Evolutionary conservation across 1,284 basidiomycete genomes (phyloP), one percentile per base, ranked within the genome.

Genomic region (Trichosporon ovoides): DNA sequence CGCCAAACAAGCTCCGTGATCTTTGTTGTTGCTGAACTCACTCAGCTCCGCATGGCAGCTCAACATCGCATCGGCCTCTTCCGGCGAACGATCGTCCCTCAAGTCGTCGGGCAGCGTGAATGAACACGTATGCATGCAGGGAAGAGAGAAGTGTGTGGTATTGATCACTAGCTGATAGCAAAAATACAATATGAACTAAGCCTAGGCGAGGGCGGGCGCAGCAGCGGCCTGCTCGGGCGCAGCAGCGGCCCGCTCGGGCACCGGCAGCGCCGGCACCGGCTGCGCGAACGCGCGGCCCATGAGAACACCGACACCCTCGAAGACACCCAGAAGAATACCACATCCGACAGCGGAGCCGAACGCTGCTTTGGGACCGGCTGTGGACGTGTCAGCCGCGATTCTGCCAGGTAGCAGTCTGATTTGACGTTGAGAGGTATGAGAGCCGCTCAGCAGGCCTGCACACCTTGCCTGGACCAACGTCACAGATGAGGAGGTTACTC

Each of bases 281-380:
- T 75, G 73, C 38, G 76, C 75, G 49, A 78, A 71, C 63, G 70
- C 68, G 55, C 76, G 68, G 55, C 68, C 71, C 73, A 76, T 75
- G 52, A 78, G 60, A 14, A 78, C 74, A 65, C 76, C 76, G 53
- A 78, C 73, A 67, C 75, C 75, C 76, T 94, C 91, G 70, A 95
- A 97, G 24, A 97, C 94, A 68, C 95, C 95, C 18, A 99, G 83
- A 20, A 99, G 81, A 65, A 99, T 94, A 76, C 93, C 96, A 74
- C 95, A 98, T 52, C 92, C 92, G 57, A 99, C 84, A 10, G 95
- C 95, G 20, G 88, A 91, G 14, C 88, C 87, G 49, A 98, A 80
- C 16, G 92, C 92, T 35, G 90, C 87, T 79, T 85, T 87, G 20
- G 94, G 95, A 19, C 95, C 95, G 79, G 89, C 93, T 96, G 66